Base-by-base conservation (phyloP, 139 green algal species). In the Mesotaenium endlicherianum region DNA sequence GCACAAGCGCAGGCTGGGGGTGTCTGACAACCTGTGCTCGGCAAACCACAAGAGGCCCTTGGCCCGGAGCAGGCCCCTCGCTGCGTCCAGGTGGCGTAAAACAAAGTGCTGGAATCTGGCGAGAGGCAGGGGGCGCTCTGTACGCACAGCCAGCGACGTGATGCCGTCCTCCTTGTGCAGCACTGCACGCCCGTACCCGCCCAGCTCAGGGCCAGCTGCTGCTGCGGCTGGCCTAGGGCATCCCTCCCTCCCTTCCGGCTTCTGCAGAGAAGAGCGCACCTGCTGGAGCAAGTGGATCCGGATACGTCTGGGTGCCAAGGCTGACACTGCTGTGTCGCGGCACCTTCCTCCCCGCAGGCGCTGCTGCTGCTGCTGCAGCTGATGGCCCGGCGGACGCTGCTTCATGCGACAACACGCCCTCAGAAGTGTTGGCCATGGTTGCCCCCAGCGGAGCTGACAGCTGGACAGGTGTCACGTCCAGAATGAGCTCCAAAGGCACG, bases 351-450 rank as follows among this genome's bases (percentile, higher is more conserved):
- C n/a, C 60, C 38, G 75, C 5, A 42, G n/a, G 2, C 4, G 17
- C 4, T 78, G 38, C 43, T 81, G 74, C 41, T 70, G 11, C 4
- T 41, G 31, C 30, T 4, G 8, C 26, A 40, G 26, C 3, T 4
- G 11, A 4, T 70, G 8, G 30, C 77, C 4, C n/a, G 53, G 42
- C 4, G 6, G 31, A 6, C 53, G 34, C 8, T 42, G 47, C 36
- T 74, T 86, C 80, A n/a, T 86, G 80, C 17, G 80, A 84, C 17
- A 86, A 49, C 4, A 85, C 47, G 8, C 79, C 79, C 11, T n/a
- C 0, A 16, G 38, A 34, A 20, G 30, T 17, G 50, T 86, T n/a
- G 50, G 49, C 36, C 6, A 31, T 30, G 17, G 43, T 34, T 11
- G 77, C 64, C 38, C 17, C 38, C 6, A 39, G 36, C 43, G 74